phyloP scores from a whole-genome alignment of 768 basidiomycete genomes.

The Suillus subalutaceus region DNA sequence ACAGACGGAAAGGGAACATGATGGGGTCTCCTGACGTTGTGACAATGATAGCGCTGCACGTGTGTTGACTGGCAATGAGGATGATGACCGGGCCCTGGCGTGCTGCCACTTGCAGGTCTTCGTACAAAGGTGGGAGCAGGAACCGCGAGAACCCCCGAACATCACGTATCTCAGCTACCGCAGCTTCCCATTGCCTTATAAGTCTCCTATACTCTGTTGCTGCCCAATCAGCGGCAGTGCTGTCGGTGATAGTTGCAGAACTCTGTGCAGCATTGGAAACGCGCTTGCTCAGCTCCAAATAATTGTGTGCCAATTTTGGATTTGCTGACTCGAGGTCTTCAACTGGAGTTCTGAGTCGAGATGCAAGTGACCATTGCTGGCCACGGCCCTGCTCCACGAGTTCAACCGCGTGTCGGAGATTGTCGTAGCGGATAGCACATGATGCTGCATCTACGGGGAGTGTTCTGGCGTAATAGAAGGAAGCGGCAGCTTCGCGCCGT shows the following conservation, averaged over 20 bases:
- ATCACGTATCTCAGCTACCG: neutral
- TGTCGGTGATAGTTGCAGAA: conserved; percentile 3
- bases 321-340: conserved; percentile 20
- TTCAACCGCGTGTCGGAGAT: conserved; percentile 22
- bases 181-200: neutral
- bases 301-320: neutral
- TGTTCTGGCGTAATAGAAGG: accelerated
- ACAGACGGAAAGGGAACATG: neutral
- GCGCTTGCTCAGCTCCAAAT: neutral
- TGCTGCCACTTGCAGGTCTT: neutral
- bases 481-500: neutral
- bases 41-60: neutral
- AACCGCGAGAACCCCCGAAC: neutral
- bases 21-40: neutral
- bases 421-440: conserved; percentile 16
- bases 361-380: conserved; percentile 31
- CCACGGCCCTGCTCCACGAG: conserved; percentile 24
- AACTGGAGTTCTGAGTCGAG: conserved; percentile 26
- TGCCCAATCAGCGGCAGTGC: neutral
- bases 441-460: conserved; percentile 8
- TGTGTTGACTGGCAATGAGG: neutral
- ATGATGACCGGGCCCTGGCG: neutral
- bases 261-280: conserved; percentile 5
- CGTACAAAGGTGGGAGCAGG: neutral
- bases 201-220: neutral